A percentile compares a stretch with the other conserved stretches of the same genome.
phyloP scores from a whole-genome alignment of 345 rosid genomes.

The Alliaria petiolata region DNA sequence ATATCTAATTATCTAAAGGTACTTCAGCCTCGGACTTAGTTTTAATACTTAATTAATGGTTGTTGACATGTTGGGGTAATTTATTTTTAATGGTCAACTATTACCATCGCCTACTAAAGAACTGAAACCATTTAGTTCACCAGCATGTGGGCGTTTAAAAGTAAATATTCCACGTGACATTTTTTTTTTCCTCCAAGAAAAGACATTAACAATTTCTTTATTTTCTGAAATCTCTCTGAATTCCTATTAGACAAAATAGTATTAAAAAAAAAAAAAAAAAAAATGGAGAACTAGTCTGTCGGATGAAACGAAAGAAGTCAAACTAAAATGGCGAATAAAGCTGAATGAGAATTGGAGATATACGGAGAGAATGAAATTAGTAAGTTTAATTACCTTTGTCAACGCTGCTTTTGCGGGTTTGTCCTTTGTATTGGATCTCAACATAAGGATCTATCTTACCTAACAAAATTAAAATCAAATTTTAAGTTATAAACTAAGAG shows the following conservation, averaged over 20 bases:
- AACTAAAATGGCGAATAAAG: neutral
- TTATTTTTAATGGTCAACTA: too few relatives aligned
- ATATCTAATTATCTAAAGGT: too few relatives aligned
- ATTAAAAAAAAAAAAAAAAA: neutral
- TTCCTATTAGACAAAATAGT: neutral
- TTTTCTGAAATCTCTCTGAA: too few relatives aligned
- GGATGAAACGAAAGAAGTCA: neutral
- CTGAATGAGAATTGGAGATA: neutral
- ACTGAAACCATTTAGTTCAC: neutral
- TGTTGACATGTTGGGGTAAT: too few relatives aligned
- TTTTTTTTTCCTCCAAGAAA: neutral
- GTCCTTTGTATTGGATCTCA: conserved; percentile 59
- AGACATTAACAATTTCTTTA: neutral
- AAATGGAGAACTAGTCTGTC: conserved; percentile 4
- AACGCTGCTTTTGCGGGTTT: conserved; percentile 63
- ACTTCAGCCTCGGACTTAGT: too few relatives aligned
- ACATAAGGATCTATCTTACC: conserved; percentile 80
- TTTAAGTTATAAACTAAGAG: neutral
- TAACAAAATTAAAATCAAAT: conserved; percentile 2
- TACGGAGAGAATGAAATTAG: conserved; percentile 1
- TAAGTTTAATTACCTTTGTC: conserved; percentile 47
- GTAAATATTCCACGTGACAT: neutral
- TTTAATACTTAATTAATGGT: too few relatives aligned
- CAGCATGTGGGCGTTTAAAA: neutral
- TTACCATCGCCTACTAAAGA: neutral